These are phyloP conservation scores for Candida multigemmis DNA, from an alignment of 805 yeast species.

Conservation along the genomic window DNA sequence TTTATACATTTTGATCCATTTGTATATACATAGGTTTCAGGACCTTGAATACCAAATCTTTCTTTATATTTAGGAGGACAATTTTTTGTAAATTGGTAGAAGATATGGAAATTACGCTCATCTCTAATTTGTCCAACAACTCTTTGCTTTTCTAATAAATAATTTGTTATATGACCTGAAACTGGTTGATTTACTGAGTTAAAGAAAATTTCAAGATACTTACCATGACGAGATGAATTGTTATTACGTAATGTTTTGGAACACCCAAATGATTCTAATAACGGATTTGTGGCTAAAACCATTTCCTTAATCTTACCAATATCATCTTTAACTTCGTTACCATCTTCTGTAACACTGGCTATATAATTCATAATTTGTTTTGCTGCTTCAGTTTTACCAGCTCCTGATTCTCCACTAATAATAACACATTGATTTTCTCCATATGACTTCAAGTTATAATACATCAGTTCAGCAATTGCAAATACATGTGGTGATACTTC, in stretches of 20 bases:
- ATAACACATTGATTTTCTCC: slow-evolving; percentile 95
- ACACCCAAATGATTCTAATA: slow-evolving; percentile 87
- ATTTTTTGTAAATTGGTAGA: slow-evolving; percentile 90
- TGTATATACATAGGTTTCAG: slow-evolving; percentile 88
- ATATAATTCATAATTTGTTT: slow-evolving; percentile 96
- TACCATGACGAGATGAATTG: slow-evolving; percentile 88
- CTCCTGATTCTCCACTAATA: slow-evolving; percentile 96
- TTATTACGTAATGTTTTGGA: slow-evolving; percentile 86
- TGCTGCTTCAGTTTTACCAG: slow-evolving; percentile 97
- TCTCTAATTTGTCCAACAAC: slow-evolving; percentile 90
- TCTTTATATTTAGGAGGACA: slow-evolving; percentile 82
- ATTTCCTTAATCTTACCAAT: slow-evolving; percentile 89
- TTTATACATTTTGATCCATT: slow-evolving; percentile 77
- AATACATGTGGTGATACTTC: slow-evolving; percentile 98
- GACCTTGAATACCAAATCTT: slow-evolving; percentile 81
- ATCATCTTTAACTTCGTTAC: slow-evolving; percentile 34
- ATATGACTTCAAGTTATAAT: slow-evolving; percentile 88
- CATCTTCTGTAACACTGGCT: slow-evolving; percentile 73
- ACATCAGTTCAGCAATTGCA: slow-evolving; percentile 96
- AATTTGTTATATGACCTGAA: slow-evolving; percentile 93
- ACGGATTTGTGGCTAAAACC: slow-evolving; percentile 95
- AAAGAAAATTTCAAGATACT: slow-evolving; percentile 86
- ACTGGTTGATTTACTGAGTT: slow-evolving; percentile 71
- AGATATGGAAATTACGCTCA: slow-evolving; percentile 95
- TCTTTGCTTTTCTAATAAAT: slow-evolving; percentile 87